Percentiles rank a stretch among this genome's conserved stretches.
Evolutionary conservation across 768 basidiomycete species (phyloP).

Genomic region (Kwoniella sp.): DNA sequence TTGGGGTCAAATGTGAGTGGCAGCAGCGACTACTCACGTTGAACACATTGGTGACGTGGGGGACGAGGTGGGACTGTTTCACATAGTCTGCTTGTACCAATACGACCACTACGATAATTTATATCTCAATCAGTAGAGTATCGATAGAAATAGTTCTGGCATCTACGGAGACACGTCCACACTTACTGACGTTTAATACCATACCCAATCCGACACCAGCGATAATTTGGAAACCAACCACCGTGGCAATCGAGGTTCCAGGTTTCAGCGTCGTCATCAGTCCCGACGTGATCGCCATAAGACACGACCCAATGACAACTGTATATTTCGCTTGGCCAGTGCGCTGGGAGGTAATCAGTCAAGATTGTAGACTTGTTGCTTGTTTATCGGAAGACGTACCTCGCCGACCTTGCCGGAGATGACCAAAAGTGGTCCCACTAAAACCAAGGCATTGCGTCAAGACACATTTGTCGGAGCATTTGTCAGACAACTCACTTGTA

Average conservation of each 20-base stretch:
- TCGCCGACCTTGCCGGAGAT: too few species aligned
- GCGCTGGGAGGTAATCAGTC: too few species aligned
- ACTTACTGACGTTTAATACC: slow-evolving; percentile 11
- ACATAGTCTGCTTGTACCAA: slow-evolving; percentile 12
- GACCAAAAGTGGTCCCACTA: too few species aligned
- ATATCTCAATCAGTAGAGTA: too few species aligned
- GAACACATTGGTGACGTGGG: slow-evolving; percentile 23
- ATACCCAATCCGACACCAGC: slow-evolving; percentile 35
- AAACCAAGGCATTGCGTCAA: too few species aligned
- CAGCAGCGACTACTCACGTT: slow-evolving; percentile 4
- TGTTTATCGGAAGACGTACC: too few species aligned
- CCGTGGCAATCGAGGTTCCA: slow-evolving; percentile 8
- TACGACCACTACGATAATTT: too few species aligned
- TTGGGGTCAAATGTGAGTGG: too few species aligned
- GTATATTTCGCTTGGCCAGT: slow-evolving; percentile 34
- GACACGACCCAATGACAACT: slow-evolving; percentile 23
- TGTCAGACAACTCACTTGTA: slow-evolving; percentile 15
- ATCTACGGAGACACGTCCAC: too few species aligned
- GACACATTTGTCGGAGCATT: background rate
- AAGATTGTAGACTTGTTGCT: too few species aligned
- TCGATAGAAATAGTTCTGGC: too few species aligned
- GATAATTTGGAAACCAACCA: slow-evolving; percentile 38
- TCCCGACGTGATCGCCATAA: slow-evolving; percentile 29
- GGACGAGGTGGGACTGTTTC: slow-evolving; percentile 26
- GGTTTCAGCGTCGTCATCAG: slow-evolving; percentile 31